A percentile compares a stretch with the other conserved stretches of the same genome.
These are phyloP conservation scores for Saitoella complicata DNA, from an alignment of 805 yeast genomes.

Conservation along the genomic window DNA sequence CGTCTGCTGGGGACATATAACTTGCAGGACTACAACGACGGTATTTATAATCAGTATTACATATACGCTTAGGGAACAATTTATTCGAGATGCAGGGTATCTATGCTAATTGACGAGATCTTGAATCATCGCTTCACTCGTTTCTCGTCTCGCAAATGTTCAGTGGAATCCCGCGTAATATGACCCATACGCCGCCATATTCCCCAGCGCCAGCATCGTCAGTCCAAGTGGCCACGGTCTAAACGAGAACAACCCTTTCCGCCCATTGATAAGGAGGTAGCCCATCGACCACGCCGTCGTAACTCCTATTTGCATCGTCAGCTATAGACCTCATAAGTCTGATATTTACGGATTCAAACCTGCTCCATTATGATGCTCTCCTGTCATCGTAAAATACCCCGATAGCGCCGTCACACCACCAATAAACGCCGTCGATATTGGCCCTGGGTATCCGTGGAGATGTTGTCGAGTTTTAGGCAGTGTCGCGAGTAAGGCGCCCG, in stretches of 20 bases:
- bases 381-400: too few species aligned
- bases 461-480: too few species aligned
- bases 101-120: not conserved
- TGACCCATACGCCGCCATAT: constrained; percentile 47
- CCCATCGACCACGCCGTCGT: constrained; percentile 61
- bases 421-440: too few species aligned
- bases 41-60: not conserved
- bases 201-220: constrained; percentile 40
- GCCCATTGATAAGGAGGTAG: constrained; percentile 55
- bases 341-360: too few species aligned
- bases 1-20: too few species aligned
- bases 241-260: constrained; percentile 27
- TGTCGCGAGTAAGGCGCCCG: too few species aligned
- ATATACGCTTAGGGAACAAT: not conserved
- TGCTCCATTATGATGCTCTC: too few species aligned
- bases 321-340: not conserved
- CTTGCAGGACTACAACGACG: too few species aligned
- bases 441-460: too few species aligned
- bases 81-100: not conserved
- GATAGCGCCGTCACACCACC: too few species aligned
- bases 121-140: not conserved
- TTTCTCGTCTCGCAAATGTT: not conserved
- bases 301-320: constrained; percentile 10
- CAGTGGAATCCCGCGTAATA: not conserved
- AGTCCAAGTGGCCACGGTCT: constrained; percentile 42